Base-by-base conservation (phyloP, 306 rosid genomes). In the Ziziphus jujuba region DNA sequence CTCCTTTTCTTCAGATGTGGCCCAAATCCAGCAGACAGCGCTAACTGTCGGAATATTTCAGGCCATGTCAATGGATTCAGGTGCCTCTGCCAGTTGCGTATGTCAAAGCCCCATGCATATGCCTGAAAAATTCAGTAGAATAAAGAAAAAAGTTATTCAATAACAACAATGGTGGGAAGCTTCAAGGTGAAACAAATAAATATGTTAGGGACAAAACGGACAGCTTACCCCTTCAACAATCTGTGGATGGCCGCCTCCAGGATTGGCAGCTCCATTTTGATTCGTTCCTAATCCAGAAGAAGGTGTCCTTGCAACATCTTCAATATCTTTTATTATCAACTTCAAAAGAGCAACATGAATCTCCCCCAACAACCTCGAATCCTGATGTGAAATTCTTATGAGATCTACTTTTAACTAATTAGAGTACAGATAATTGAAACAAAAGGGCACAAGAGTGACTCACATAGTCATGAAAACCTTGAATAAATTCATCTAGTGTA, bases 291-390 rank as follows among this genome's bases (percentile, higher is more conserved):
- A 72, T 69, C 97, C 99, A 56, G 85, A 68, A 69, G 89, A 84
- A 55, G 97, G 99, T 59, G 96, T 90, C 80, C 99, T 87, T 52
- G 99, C 96, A 82, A 95, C 99, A 86, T 95, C 97, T 82, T 90
- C 99, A 52, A 95, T 90, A 76, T 95, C 99, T 82, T 95, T 95
- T 73, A 95, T 86, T 71, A 88, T 79, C 80, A 88, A 81, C 81
- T 83, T 87, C 63, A 93, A 82, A 76, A 93, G 87, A 68, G 95
- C 79, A 78, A 90, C 87, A 78, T 90, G 96, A 84, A 93, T 87
- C 90, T 93, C 99, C 20, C 95, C 92, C 72, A 88, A 73, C 83
- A 93, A 82, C 86, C 99, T 95, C 47, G 99, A 87, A 82, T 95
- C 99, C 99, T 95, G 84, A 70, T 59, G 83, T 80, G 74, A 76